Conservation (phyloP, 805 yeast species). For the Millerozyma miso region DNA sequence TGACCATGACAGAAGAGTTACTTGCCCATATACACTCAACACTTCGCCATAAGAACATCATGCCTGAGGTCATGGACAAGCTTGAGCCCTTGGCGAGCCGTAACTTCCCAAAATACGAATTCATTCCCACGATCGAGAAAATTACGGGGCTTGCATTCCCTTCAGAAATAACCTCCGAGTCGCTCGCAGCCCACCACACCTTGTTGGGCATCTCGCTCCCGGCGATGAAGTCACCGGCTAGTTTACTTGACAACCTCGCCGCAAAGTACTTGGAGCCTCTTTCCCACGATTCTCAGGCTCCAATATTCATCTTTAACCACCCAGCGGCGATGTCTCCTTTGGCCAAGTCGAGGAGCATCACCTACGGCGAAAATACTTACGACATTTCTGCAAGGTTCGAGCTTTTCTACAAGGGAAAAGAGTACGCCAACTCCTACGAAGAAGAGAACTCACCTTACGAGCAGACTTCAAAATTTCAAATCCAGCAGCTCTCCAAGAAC, state of each 20-base stretch:
- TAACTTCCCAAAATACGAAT: slow-evolving; percentile 46
- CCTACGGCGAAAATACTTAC: slow-evolving; percentile 25
- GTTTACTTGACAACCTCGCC: slow-evolving; percentile 61
- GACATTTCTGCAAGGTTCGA: slow-evolving; percentile 73
- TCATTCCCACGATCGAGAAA: slow-evolving; percentile 57
- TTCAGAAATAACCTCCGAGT: slow-evolving; percentile 30
- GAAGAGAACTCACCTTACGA: slow-evolving; percentile 86
- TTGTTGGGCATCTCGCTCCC: slow-evolving; percentile 35
- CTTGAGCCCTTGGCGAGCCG: slow-evolving; percentile 13
- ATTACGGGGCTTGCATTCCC: slow-evolving; percentile 52
- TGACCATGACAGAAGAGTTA: slow-evolving; percentile 57
- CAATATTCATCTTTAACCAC: slow-evolving; percentile 76
- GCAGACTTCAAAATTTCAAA: slow-evolving; percentile 60
- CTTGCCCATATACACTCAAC: slow-evolving; percentile 36
- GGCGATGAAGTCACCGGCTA: slow-evolving; percentile 46
- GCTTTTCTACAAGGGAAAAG: slow-evolving; percentile 73
- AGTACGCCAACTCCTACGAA: slow-evolving; percentile 89
- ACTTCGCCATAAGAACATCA: slow-evolving; percentile 8
- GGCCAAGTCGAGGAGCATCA: slow-evolving; percentile 56
- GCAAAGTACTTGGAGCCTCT: slow-evolving; percentile 61
- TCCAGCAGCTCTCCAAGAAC: slow-evolving; percentile 50
- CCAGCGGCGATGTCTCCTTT: slow-evolving; percentile 85
- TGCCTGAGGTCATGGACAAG: slow-evolving; percentile 13
- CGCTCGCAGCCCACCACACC: slow-evolving; percentile 38
- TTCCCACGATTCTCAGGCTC: slow-evolving; percentile 41